A percentile compares a stretch with the other conserved stretches of the same genome.
phyloP scores from a whole-genome alignment of 345 rosid genomes.

The Melaleuca quinquenervia region DNA sequence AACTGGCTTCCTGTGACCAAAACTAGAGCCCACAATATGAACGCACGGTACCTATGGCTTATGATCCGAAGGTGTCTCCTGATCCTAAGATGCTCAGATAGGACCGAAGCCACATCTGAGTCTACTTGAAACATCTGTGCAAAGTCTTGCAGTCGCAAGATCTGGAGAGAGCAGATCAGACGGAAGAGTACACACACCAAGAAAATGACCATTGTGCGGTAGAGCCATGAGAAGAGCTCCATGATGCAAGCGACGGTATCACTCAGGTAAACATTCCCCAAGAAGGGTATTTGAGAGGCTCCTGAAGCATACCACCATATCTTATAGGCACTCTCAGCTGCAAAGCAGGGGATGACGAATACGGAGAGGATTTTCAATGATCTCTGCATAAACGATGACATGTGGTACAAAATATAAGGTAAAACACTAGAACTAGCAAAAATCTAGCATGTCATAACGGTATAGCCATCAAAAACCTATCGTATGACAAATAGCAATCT shows the following conservation, averaged over 20 bases:
- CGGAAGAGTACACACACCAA: slow-evolving; percentile 78
- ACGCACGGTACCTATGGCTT: slow-evolving; percentile 66
- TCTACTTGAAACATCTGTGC: slow-evolving; percentile 63
- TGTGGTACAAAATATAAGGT: neutral
- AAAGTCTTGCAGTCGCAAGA: slow-evolving; percentile 82
- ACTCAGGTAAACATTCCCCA: slow-evolving; percentile 66
- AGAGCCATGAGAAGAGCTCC: slow-evolving; percentile 89
- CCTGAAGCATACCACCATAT: slow-evolving; percentile 99
- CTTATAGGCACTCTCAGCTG: slow-evolving; percentile 69
- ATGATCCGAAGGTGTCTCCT: slow-evolving; percentile 79
- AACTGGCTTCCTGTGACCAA: slow-evolving; percentile 84
- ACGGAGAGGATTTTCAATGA: slow-evolving; percentile 60
- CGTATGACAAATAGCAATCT: neutral
- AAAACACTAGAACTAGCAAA: neutral
- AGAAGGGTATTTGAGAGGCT: slow-evolving; percentile 80
- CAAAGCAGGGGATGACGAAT: slow-evolving; percentile 70
- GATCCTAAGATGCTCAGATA: slow-evolving; percentile 79
- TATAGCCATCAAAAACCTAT: neutral
- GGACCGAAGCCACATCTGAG: slow-evolving; percentile 60
- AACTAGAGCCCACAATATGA: slow-evolving; percentile 52
- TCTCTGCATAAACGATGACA: slow-evolving; percentile 38
- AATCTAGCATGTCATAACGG: neutral
- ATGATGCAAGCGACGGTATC: slow-evolving; percentile 66
- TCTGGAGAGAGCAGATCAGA: slow-evolving; percentile 83
- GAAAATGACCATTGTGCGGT: slow-evolving; percentile 76